Conservation (phyloP, 345 rosid genomes). For the Syzygium jambos region DNA sequence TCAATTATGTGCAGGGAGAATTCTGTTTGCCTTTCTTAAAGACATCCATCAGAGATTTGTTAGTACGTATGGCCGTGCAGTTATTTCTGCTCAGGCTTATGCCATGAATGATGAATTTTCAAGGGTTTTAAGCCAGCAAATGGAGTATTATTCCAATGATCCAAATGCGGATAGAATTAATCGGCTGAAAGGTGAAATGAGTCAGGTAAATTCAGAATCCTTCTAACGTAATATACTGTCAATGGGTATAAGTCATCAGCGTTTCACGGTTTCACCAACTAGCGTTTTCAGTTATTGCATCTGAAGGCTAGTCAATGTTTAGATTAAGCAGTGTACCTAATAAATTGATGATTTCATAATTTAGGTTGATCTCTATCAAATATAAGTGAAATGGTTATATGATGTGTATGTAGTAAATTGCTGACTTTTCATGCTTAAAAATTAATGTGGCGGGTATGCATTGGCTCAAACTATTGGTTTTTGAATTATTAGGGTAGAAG, state of each 20-base stretch:
- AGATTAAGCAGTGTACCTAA: no score
- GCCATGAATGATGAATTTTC: constrained; percentile 96
- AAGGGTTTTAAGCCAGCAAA: constrained; percentile 87
- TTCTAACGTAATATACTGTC: not conserved
- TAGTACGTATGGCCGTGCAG: constrained; percentile 56
- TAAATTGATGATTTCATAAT: not conserved
- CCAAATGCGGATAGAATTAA: constrained; percentile 91
- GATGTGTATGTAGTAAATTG: not conserved
- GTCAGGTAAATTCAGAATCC: constrained; percentile 42
- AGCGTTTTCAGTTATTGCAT: not conserved
- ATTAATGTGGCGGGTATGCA: not conserved
- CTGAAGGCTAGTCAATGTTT: not conserved
- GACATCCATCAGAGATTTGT: constrained; percentile 95
- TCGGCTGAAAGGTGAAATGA: constrained; percentile 91
- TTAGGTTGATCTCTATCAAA: not conserved
- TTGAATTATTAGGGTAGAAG: not conserved
- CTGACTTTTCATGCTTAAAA: not conserved
- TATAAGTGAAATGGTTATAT: not conserved
- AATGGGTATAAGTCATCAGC: not conserved
- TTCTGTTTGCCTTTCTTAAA: constrained; percentile 88
- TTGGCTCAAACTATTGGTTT: not conserved
- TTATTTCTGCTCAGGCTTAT: constrained; percentile 77
- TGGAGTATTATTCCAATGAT: constrained; percentile 77
- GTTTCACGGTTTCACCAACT: not conserved
- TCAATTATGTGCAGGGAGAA: constrained; percentile 40